Conservation (phyloP, 2,329 filamentous ascomycete species). For the Talaromyces islandicus region DNA sequence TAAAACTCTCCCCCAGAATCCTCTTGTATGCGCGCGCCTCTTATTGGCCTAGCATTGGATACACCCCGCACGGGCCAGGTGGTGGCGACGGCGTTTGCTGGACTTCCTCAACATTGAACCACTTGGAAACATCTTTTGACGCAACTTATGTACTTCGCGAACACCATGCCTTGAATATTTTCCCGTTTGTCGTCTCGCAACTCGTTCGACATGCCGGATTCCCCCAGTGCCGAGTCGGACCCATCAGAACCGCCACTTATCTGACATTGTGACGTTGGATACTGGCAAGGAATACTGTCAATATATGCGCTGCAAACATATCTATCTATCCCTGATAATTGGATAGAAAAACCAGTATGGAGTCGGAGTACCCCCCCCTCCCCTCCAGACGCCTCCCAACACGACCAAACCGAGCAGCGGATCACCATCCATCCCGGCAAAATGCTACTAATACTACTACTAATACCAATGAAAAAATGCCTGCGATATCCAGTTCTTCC, state of each 20-base stretch:
- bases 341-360: slow-evolving; percentile 12
- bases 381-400: slow-evolving; percentile 6
- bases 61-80: slow-evolving; percentile 6
- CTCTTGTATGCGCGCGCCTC: background rate
- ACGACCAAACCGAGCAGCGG: background rate
- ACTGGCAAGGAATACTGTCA: background rate
- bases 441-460: background rate
- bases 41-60: background rate
- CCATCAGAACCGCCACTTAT: background rate
- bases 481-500: background rate
- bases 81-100: background rate
- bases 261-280: background rate
- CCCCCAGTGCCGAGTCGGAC: background rate
- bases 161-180: background rate
- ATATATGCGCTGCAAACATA: background rate
- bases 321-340: background rate
- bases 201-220: background rate
- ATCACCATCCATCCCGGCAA: background rate
- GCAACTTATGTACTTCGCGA: background rate
- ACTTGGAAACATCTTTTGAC: background rate
- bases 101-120: background rate
- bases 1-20: too few species aligned
- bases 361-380: slow-evolving; percentile 19
- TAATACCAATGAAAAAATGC: background rate
- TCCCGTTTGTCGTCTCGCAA: background rate